Base-by-base conservation (phyloP, 129 eudicot species). In the Artemisia tridentata region DNA sequence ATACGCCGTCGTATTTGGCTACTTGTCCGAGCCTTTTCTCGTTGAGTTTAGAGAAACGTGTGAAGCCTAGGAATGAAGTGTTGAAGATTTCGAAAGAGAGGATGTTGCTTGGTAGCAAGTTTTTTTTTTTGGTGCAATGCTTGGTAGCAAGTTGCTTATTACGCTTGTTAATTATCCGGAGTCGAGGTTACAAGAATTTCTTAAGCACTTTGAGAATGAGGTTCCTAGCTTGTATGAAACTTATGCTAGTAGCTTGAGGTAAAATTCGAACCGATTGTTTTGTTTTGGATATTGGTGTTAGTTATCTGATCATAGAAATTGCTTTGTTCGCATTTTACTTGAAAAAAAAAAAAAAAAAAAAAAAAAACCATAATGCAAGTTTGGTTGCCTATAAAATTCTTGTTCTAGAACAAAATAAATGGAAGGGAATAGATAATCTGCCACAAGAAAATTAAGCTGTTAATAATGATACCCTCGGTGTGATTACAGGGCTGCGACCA, bases 11-110 rank as follows among this genome's bases (percentile, higher is more conserved):
- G 7, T 79, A 71, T 46, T 72, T 83, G 57, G 81, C 65, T 14
- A 69, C 73, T 25, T 65, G 68, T 58, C 79, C 79, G 3, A 59
- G 60, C 4, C 63, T 79, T 54, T 79, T 83, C 7, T 48, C 76
- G 1, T 76, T 64, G 50, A 83, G 87, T 72, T 60, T 83, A 68
- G 82, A 83, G 81, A 83, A 67, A 63, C 75, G 84, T 43, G 75
- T 83, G 75, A 81, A 70, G 53, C 85, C 85, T 31, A 76, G 85
- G 78, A 64, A 81, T 67, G 71, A 77, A 72, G 75, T 81, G 10
- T 19, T 76, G 68, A 77, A 81, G 65, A 67, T 67, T 43, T 72
- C 77, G 47, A 76, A 76, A 23, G 79, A 72, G 72, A 77, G 50
- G 38, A 72, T 59, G 71, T 63, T 81, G 19, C 56, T 61, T 16